Evolutionary conservation across 495 filamentous ascomycete genomes (phyloP), one percentile per base, ranked within the genome.

Genomic region (Neurospora terricola): DNA sequence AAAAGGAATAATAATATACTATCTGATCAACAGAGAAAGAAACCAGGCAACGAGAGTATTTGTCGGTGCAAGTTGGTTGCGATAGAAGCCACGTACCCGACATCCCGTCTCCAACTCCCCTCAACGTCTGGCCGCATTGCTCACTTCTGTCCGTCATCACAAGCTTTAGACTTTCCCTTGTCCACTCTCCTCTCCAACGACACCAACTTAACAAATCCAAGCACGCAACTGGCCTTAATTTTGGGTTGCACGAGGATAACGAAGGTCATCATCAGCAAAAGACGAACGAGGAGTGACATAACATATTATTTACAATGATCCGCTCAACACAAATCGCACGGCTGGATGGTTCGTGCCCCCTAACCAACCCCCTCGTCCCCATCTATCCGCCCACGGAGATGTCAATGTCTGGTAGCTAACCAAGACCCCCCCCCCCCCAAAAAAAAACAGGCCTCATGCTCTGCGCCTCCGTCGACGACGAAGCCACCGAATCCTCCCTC

Each of bases 281-380:
- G 1, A 62, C 2, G 54, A 62, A 62, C 4, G 2, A 54, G 21
- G 10, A 54, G 10, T 54, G 45, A 54, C 38, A 39, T 37, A 70
- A 43, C 23, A 39, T 38, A 69, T 43, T 70, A 38, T 68, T 16
- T 82, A 88, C 78, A 39, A 98, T 98, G 96, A 95, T 98, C 75
- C 91, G 91, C 82, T 96, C 94, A 80, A 99, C 96, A 54, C 93
- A 96, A 81, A 98, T 99, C 77, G 91, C 93, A 70, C 87, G 96
- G 80, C 86, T 99, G 71, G 96, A 99, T 84, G 95, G 95, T 97
- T 83, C 74, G 86, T 72, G 23, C 38, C 74, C 72, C 54, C 54
- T 62, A 62, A 62, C 54, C 14, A 16, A 3, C 21, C 11, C 59
- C 34, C 0, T 54, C 45, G 69, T 40, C 37, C 69, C 30, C 37